Evolutionary conservation across 192 early-diverging fungal species (phyloP).

Genomic region (Pecoramyces ruminantium): DNA sequence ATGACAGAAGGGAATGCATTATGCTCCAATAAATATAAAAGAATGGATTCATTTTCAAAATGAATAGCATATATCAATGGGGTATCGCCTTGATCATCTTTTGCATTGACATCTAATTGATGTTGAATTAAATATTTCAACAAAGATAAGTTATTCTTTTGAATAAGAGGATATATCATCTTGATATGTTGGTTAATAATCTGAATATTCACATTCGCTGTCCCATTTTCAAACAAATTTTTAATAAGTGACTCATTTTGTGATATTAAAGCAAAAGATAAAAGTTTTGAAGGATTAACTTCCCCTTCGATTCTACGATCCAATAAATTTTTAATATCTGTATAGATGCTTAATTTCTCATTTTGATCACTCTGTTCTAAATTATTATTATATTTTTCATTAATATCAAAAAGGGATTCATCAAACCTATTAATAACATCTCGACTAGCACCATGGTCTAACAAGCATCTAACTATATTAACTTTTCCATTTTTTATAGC

Average conservation of each 20-base stretch:
- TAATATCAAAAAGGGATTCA: neutral
- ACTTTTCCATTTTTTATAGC: neutral
- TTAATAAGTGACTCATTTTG: neutral
- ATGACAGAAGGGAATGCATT: neutral
- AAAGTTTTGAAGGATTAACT: neutral
- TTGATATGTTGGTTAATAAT: neutral
- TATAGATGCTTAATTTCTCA: too few species aligned
- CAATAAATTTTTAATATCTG: neutral
- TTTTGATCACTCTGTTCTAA: too few species aligned
- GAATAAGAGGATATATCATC: neutral
- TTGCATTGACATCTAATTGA: neutral
- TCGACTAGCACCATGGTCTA: neutral
- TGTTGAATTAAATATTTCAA: neutral
- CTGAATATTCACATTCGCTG: neutral
- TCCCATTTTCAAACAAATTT: neutral
- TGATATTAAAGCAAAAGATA: neutral
- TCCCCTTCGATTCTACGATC: neutral
- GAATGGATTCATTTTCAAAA: neutral
- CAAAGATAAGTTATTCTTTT: neutral
- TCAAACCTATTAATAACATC: neutral
- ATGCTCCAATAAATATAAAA: neutral
- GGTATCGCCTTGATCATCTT: neutral
- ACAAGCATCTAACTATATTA: neutral
- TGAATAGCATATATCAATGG: neutral
- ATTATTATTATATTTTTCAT: neutral